Evolutionary conservation across 2,329 filamentous ascomycete species (phyloP).

Genomic region (Aspergillaceae sp.): DNA sequence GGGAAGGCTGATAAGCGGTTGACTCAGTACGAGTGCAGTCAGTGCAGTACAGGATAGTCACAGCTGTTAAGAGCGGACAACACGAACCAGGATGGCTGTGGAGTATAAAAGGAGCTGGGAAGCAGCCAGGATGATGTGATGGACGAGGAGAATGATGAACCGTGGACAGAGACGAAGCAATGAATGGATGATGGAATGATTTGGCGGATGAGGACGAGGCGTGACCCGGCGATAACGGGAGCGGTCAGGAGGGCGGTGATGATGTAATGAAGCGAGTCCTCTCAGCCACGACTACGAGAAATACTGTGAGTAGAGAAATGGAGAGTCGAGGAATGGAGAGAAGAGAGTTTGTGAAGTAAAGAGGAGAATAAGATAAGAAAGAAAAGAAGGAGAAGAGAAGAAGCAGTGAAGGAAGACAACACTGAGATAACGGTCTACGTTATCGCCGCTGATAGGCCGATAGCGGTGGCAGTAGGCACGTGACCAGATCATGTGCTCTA

Average conservation of each 20-base stretch:
- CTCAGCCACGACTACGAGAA: background rate
- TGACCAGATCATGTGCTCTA: no score
- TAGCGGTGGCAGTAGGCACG: no score
- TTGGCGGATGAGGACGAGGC: conserved; percentile 6
- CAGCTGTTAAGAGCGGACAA: no score
- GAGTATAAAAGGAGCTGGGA: background rate
- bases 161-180: no score
- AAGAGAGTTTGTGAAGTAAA: background rate
- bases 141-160: conserved; percentile 2
- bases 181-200: no score
- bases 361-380: conserved; percentile 2
- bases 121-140: conserved; percentile 23
- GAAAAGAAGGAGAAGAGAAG: conserved; percentile 2
- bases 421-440: background rate
- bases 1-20: no score
- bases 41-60: no score
- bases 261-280: background rate
- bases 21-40: no score
- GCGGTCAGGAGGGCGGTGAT: conserved; percentile 24
- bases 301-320: background rate
- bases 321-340: background rate
- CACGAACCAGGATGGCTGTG: no score
- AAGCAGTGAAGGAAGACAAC: background rate
- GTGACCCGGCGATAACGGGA: conserved; percentile 21
- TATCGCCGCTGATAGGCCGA: no score